These are phyloP conservation scores for Phytophthora hybrid DNA, from an alignment of 352 stramenopile species.

Conservation along the genomic window DNA sequence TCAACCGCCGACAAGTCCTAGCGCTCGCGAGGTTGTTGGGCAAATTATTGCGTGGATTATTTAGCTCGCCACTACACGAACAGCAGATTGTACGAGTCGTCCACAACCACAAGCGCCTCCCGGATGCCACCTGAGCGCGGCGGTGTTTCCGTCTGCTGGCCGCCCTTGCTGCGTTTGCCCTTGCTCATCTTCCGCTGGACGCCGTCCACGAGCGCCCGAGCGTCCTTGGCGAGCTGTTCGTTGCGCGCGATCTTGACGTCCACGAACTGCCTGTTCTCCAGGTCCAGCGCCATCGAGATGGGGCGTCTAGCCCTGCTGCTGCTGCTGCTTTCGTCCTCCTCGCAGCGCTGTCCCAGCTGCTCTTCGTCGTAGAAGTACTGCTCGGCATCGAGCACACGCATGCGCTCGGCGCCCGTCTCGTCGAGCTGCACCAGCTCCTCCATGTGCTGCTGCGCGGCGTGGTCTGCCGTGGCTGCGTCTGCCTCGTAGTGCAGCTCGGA, in stretches of 20 bases:
- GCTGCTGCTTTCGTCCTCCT: constrained; percentile 1
- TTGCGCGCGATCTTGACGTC: constrained; percentile 53
- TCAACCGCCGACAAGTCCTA: background rate
- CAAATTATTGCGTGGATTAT: constrained; percentile 16
- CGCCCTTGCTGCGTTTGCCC: constrained; percentile 30
- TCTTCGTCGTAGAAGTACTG: constrained; percentile 51
- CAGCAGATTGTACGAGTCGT: constrained; percentile 59
- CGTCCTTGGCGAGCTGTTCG: constrained; percentile 62
- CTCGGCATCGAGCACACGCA: constrained; percentile 56
- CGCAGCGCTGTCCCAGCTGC: constrained; percentile 15
- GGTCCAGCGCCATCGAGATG: constrained; percentile 59
- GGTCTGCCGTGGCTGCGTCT: constrained; percentile 40
- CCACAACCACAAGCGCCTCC: constrained; percentile 40
- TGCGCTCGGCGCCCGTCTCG: constrained; percentile 51
- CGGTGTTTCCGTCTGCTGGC: constrained; percentile 11
- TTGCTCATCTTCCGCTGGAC: constrained; percentile 57
- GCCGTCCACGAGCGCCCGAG: constrained; percentile 58
- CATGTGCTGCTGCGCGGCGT: constrained; percentile 57
- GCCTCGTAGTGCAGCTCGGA: constrained; percentile 65
- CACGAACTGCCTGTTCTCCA: constrained; percentile 58
- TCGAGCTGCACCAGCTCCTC: constrained; percentile 63
- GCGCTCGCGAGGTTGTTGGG: background rate
- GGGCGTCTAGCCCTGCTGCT: constrained; percentile 23
- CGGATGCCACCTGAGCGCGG: constrained; percentile 3
- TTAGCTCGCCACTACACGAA: constrained; percentile 45